Conservation (phyloP, 176 grass and related monocot species). For the Paspalum vaginatum region DNA sequence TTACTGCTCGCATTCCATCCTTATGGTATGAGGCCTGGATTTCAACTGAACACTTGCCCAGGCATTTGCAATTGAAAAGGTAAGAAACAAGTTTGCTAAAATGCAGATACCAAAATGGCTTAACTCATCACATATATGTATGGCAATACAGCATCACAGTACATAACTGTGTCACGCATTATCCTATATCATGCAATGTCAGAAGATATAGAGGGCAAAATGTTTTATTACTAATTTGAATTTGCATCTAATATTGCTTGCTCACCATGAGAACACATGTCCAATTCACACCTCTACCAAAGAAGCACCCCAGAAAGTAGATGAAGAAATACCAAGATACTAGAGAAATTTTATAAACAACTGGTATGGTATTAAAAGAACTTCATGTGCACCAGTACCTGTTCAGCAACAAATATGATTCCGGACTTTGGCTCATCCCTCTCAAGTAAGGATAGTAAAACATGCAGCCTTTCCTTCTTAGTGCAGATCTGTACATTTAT, state of each 20-base stretch:
- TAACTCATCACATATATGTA: neutral
- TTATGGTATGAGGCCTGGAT: neutral
- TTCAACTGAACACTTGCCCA: neutral
- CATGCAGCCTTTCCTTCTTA: conserved; percentile 70
- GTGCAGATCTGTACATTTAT: conserved; percentile 69
- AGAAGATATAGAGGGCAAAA: neutral
- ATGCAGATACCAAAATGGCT: neutral
- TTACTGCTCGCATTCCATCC: too few relatives aligned
- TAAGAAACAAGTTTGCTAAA: neutral
- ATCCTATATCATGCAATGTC: neutral
- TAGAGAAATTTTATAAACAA: conserved; percentile 11
- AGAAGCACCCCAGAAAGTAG: neutral
- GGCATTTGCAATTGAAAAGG: neutral
- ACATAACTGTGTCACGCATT: neutral
- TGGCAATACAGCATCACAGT: neutral
- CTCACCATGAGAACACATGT: neutral
- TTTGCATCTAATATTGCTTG: conserved; percentile 26
- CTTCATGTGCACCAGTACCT: conserved; percentile 55
- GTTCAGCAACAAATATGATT: conserved; percentile 92
- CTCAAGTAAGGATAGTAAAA: conserved; percentile 77
- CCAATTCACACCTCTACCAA: neutral
- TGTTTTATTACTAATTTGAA: neutral
- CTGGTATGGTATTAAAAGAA: neutral
- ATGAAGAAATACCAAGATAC: neutral
- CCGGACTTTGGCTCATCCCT: conserved; percentile 73